A percentile compares a stretch with the other conserved stretches of the same genome.
Conservation (phyloP, 176 grass and related monocot genomes). For the Luzula sylvatica region DNA sequence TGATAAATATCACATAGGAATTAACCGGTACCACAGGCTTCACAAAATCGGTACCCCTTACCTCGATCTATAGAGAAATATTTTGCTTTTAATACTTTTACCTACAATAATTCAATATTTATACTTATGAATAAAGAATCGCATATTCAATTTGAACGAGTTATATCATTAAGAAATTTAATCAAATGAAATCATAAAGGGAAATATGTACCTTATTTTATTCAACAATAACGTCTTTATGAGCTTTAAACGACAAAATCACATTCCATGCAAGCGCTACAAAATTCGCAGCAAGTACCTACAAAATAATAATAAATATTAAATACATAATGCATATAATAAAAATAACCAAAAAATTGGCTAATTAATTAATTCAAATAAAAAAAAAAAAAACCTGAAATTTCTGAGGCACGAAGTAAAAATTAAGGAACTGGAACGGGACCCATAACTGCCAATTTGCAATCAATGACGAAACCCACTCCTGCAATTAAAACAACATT, state of each 20-base stretch:
- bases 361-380: slow-evolving; percentile 1
- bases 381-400: slow-evolving; percentile 68
- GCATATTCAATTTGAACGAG: too few relatives aligned
- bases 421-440: slow-evolving; percentile 92
- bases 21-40: neutral
- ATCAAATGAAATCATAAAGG: too few relatives aligned
- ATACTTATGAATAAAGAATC: too few relatives aligned
- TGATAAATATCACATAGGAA: neutral
- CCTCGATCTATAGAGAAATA: neutral
- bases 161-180: too few relatives aligned
- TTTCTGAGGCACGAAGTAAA: slow-evolving; percentile 85
- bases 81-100: too few relatives aligned
- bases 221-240: slow-evolving; percentile 53
- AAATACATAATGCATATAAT: too few relatives aligned
- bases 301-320: neutral
- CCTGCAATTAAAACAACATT: slow-evolving; percentile 30
- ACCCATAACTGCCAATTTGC: slow-evolving; percentile 97
- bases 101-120: too few relatives aligned
- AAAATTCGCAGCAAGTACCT: slow-evolving; percentile 77
- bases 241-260: slow-evolving; percentile 85
- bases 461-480: slow-evolving; percentile 62
- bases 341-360: neutral
- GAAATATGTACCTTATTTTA: slow-evolving; percentile 31
- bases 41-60: slow-evolving; percentile 10
- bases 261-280: slow-evolving; percentile 75